Conservation (phyloP, 306 rosid species). For the Dryas octopetala region DNA sequence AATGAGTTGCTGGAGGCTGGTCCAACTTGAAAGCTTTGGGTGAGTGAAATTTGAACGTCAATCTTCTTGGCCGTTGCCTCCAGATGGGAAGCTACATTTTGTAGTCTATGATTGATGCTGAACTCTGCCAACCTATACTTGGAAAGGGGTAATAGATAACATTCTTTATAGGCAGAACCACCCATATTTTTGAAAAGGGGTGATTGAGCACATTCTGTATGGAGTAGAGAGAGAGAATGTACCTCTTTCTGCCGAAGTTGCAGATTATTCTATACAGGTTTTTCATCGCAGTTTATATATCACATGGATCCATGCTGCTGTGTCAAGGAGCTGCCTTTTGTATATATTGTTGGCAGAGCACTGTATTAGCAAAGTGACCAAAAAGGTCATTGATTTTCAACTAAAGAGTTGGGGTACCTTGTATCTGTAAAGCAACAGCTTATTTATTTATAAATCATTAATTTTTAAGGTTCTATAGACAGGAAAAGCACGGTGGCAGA, state of each 20-base stretch:
- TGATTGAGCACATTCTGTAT: constrained; percentile 22
- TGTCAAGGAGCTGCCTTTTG: constrained; percentile 11
- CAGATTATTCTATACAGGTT: not conserved
- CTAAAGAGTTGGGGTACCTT: not conserved
- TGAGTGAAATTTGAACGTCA: constrained; percentile 2
- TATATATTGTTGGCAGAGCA: constrained; percentile 6
- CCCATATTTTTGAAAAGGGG: constrained; percentile 37
- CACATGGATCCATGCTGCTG: not conserved
- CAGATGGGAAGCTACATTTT: not conserved
- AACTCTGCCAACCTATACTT: not conserved
- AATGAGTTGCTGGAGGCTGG: not conserved
- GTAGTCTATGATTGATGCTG: constrained; percentile 4
- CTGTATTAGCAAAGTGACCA: not conserved
- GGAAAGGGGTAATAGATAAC: not conserved
- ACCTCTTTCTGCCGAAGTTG: constrained; percentile 19
- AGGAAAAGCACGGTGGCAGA: too few relatives aligned
- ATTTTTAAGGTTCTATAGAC: too few relatives aligned
- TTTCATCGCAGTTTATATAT: not conserved
- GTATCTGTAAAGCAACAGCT: not conserved
- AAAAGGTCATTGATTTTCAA: not conserved
- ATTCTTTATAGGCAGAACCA: constrained; percentile 15
- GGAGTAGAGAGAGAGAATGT: constrained; percentile 13
- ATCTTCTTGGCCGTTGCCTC: not conserved
- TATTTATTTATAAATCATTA: too few relatives aligned
- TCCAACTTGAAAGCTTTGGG: constrained; percentile 7